Evolutionary conservation across 805 yeast genomes (phyloP).

Genomic region (Cyberlindnera xishuangbannaensis): DNA sequence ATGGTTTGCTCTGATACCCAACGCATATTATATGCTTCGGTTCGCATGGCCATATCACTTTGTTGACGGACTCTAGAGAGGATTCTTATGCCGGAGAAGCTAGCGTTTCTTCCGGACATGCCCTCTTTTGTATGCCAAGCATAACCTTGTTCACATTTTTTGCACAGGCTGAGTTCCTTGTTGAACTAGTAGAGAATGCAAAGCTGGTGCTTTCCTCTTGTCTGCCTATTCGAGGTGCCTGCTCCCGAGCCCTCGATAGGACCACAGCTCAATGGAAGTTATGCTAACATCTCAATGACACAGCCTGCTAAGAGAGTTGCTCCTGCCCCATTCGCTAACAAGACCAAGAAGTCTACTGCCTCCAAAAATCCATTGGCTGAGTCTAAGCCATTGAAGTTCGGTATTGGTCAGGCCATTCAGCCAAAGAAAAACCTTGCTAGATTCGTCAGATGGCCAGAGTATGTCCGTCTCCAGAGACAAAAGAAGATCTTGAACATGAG

Average conservation of each 20-base stretch:
- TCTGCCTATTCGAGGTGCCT: not conserved
- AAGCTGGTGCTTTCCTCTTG: slow-evolving; percentile 4
- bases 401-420: slow-evolving; percentile 94
- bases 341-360: slow-evolving; percentile 54
- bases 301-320: slow-evolving; percentile 75
- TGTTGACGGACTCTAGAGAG: too few species aligned
- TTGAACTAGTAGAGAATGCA: slow-evolving; percentile 7
- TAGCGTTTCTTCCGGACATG: too few species aligned
- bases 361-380: slow-evolving; percentile 82
- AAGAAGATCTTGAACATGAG: slow-evolving; percentile 92
- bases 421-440: slow-evolving; percentile 94
- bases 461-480: slow-evolving; percentile 98
- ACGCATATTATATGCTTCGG: too few species aligned
- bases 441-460: slow-evolving; percentile 99
- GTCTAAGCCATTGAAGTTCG: slow-evolving; percentile 87
- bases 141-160: slow-evolving; percentile 8
- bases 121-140: not conserved
- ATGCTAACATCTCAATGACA: slow-evolving; percentile 34
- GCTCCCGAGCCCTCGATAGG: not conserved
- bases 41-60: too few species aligned
- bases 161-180: slow-evolving; percentile 18
- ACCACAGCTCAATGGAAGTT: slow-evolving; percentile 1
- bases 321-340: slow-evolving; percentile 94
- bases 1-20: too few species aligned
- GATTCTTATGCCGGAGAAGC: too few species aligned